phyloP scores from a whole-genome alignment of 805 yeast genomes.

The Jamesozyma jinghongensis region DNA sequence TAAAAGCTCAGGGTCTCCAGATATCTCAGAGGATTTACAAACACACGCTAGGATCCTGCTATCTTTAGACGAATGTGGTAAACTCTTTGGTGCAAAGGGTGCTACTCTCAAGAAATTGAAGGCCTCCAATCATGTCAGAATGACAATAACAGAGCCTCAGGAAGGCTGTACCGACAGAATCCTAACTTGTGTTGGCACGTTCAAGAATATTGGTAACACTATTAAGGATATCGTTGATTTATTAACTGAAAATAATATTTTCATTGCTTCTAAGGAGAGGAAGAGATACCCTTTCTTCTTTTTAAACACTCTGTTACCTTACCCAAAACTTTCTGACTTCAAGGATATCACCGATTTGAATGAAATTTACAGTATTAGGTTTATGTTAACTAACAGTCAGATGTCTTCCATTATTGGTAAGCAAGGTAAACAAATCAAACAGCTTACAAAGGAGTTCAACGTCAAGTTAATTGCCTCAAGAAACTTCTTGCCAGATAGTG shows the following conservation, averaged over 20 bases:
- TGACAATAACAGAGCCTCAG: constrained; percentile 70
- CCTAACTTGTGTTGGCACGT: constrained; percentile 63
- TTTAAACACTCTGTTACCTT: constrained; percentile 18
- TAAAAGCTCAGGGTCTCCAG: too few species aligned
- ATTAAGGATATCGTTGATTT: constrained; percentile 55
- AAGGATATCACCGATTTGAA: constrained; percentile 8
- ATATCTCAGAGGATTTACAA: constrained; percentile 6
- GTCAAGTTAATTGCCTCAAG: constrained; percentile 84
- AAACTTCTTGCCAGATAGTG: constrained; percentile 66
- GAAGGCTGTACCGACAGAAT: constrained; percentile 76
- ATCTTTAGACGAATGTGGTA: constrained; percentile 81
- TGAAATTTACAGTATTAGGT: constrained; percentile 36
- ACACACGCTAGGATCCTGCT: constrained; percentile 43
- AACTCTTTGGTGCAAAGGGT: constrained; percentile 78
- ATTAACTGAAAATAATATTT: constrained; percentile 15
- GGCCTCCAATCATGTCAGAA: constrained; percentile 64
- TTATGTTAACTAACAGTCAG: constrained; percentile 72
- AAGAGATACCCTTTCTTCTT: constrained; percentile 42
- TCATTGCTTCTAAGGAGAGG: constrained; percentile 30
- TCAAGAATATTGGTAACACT: constrained; percentile 59
- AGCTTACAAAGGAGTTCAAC: constrained; percentile 43
- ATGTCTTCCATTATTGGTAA: constrained; percentile 83
- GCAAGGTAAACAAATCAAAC: constrained; percentile 67
- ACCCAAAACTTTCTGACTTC: constrained; percentile 12
- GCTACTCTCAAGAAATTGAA: constrained; percentile 63